phyloP scores from a whole-genome alignment of 2,329 filamentous ascomycete species.

The Aspergillus bombycis region DNA sequence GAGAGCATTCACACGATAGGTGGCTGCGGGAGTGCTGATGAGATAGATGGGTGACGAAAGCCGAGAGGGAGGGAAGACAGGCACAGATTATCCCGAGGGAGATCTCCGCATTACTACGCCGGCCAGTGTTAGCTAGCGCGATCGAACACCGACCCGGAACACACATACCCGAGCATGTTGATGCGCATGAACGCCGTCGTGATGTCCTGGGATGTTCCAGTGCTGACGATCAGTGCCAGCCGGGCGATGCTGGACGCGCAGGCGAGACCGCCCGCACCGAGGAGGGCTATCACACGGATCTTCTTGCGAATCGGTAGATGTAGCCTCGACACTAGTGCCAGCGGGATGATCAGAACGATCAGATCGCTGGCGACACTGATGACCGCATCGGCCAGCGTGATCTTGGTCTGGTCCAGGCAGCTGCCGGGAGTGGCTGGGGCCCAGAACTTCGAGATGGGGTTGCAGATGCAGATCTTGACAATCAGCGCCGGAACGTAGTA shows the following conservation, averaged over 20 bases:
- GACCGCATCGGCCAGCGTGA: neutral
- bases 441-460: neutral
- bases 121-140: neutral
- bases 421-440: accelerated
- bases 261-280: neutral
- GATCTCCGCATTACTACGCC: neutral
- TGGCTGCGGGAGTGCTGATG: neutral
- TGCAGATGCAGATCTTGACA: neutral
- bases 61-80: neutral
- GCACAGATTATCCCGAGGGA: neutral
- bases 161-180: neutral
- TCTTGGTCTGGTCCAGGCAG: neutral
- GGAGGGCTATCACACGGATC: neutral
- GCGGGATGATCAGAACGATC: neutral
- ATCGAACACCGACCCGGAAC: accelerated
- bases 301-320: neutral
- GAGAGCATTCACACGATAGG: neutral
- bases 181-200: neutral
- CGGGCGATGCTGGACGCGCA: neutral
- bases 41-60: neutral
- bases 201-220: neutral
- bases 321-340: neutral
- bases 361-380: neutral
- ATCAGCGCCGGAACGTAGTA: neutral
- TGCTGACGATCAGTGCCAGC: neutral